Percentiles rank a stretch among this genome's conserved stretches.
phyloP scores from a whole-genome alignment of 441 rosid species.

The Brassica balearica region DNA sequence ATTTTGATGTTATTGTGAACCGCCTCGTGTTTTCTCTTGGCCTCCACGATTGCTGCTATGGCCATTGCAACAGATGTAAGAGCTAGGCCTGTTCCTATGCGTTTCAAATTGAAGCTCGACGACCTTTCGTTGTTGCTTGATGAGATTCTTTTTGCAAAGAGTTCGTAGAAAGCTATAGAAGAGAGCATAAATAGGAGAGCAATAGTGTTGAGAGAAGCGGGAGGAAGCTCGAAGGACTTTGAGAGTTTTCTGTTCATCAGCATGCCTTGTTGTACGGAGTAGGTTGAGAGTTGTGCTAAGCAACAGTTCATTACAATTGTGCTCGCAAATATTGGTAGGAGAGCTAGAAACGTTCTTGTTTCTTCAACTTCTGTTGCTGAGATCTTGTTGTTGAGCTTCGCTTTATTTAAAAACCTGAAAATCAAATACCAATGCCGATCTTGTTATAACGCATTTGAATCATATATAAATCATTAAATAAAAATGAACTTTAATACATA shows the following conservation, averaged over 20 bases:
- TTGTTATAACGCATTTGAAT: background rate
- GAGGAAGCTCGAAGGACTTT: conserved; percentile 50
- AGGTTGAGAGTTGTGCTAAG: conserved; percentile 63
- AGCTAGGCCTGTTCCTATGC: conserved; percentile 58
- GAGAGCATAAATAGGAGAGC: conserved; percentile 53
- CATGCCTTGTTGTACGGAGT: conserved; percentile 65
- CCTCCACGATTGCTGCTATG: conserved; percentile 50
- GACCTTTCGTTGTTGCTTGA: conserved; percentile 4
- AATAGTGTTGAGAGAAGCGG: conserved; percentile 56
- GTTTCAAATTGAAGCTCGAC: conserved; percentile 44
- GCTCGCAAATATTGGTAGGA: conserved; percentile 62
- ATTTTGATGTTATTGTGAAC: background rate
- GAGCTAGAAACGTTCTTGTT: conserved; percentile 58
- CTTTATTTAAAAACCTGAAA: conserved; percentile 54
- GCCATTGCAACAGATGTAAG: conserved; percentile 59
- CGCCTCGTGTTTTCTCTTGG: background rate
- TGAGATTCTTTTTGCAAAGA: conserved; percentile 10
- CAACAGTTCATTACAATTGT: conserved; percentile 67
- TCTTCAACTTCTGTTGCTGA: conserved; percentile 52
- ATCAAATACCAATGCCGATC: background rate
- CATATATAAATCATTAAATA: background rate
- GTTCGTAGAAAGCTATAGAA: conserved; percentile 54
- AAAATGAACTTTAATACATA: background rate
- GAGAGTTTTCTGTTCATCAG: conserved; percentile 50
- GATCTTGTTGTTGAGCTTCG: conserved; percentile 42